These are phyloP conservation scores for Oenanthe sinensis DNA, from an alignment of 129 eudicot genomes.

Conservation along the genomic window DNA sequence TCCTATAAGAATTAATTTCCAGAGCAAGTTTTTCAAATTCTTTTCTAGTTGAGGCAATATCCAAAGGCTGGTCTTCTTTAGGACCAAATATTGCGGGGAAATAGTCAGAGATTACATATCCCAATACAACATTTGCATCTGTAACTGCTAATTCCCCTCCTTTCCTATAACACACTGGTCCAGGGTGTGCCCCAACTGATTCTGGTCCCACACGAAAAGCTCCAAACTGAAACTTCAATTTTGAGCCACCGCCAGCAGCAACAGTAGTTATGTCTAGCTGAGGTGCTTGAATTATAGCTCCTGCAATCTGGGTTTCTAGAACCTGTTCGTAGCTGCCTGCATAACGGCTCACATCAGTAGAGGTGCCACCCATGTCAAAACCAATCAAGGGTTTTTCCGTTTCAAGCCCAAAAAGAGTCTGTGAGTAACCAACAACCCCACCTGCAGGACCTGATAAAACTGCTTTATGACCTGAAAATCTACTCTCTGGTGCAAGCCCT, in stretches of 20 bases:
- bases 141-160: conserved; percentile 96
- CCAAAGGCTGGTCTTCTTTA: conserved; percentile 80
- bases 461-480: conserved; percentile 97
- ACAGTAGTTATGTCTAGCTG: conserved; percentile 95
- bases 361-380: conserved; percentile 99
- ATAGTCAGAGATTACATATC: conserved; percentile 81
- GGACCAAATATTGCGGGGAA: conserved; percentile 95
- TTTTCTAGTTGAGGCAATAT: conserved; percentile 47
- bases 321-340: conserved; percentile 91
- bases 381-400: conserved; percentile 85
- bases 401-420: conserved; percentile 75
- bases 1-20: conserved; percentile 70
- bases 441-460: conserved; percentile 99
- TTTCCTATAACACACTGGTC: conserved; percentile 93
- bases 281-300: conserved; percentile 96
- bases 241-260: conserved; percentile 99
- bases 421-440: conserved; percentile 97
- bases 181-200: conserved; percentile 98
- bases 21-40: conserved; percentile 74
- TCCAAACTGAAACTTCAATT: conserved; percentile 88
- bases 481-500: conserved; percentile 89
- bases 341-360: conserved; percentile 96
- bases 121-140: conserved; percentile 87
- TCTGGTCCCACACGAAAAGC: conserved; percentile 95
- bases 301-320: conserved; percentile 89